These are phyloP conservation scores for Tolypocladium capitatum DNA, from an alignment of 2,329 filamentous ascomycete species.

Conservation along the genomic window DNA sequence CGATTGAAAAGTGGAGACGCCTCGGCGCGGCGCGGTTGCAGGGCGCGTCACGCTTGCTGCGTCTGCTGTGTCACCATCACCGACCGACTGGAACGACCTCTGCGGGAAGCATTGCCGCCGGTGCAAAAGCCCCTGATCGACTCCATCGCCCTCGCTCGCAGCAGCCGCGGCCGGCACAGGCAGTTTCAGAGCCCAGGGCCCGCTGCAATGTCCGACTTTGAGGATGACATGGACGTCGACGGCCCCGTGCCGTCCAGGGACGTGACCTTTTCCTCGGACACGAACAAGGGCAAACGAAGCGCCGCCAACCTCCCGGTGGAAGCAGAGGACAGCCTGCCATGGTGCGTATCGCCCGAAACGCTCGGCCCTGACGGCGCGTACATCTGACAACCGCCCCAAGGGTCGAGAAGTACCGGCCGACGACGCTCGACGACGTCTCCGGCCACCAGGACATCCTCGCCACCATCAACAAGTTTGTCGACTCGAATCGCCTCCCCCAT, in stretches of 20 bases:
- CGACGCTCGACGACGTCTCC: conserved; percentile 79
- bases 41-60: neutral
- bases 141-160: neutral
- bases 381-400: conserved; percentile 24
- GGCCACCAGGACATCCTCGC: conserved; percentile 95
- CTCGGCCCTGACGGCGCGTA: neutral
- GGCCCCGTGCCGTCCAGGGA: conserved; percentile 32
- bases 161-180: neutral
- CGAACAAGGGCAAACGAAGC: conserved; percentile 78
- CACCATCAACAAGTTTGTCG: conserved; percentile 95
- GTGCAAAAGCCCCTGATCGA: neutral
- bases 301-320: conserved; percentile 88
- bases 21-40: conserved; percentile 16
- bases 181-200: neutral
- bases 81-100: neutral
- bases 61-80: neutral
- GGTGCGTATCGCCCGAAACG: conserved; percentile 36
- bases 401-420: conserved; percentile 95
- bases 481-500: conserved; percentile 86
- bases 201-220: conserved; percentile 42
- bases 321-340: conserved; percentile 86
- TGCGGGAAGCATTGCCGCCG: neutral
- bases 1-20: conserved; percentile 6
- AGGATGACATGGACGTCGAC: conserved; percentile 50
- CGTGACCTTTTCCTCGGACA: conserved; percentile 59